These are phyloP conservation scores for Raddia distichophylla DNA, from an alignment of 176 grass and related monocot genomes.

Conservation along the genomic window DNA sequence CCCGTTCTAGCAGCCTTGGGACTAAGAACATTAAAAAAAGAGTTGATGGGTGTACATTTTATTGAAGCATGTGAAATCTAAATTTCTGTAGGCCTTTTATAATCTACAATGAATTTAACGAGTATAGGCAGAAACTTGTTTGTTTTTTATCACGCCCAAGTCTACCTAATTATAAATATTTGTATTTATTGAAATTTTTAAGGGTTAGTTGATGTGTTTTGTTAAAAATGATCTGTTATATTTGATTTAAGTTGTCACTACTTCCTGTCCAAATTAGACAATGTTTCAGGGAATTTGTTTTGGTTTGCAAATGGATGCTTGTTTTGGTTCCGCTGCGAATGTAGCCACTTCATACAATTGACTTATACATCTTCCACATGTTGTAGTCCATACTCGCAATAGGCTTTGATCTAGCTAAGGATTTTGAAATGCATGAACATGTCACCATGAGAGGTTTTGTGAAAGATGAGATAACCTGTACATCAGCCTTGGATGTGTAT, in stretches of 20 bases:
- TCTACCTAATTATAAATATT: not conserved
- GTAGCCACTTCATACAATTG: not conserved
- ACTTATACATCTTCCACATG: not conserved
- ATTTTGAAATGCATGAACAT: not conserved
- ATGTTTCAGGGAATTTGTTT: not conserved
- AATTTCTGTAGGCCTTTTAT: not conserved
- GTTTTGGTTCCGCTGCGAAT: not conserved
- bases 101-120: not conserved
- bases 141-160: not conserved
- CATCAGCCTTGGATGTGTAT: too few species aligned
- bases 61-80: not conserved
- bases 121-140: not conserved
- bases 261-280: not conserved
- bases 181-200: not conserved
- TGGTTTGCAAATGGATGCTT: not conserved
- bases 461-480: too few species aligned
- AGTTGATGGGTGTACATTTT: not conserved
- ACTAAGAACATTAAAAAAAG: not conserved
- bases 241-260: not conserved
- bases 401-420: not conserved
- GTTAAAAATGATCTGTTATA: not conserved
- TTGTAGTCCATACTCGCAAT: not conserved
- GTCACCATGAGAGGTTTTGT: too few species aligned
- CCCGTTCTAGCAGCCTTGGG: not conserved
- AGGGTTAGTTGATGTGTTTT: not conserved